A percentile compares a stretch with the other conserved stretches of the same genome.
Evolutionary conservation across 106 monocot species (phyloP).

Genomic region (Dendrobium officinale): DNA sequence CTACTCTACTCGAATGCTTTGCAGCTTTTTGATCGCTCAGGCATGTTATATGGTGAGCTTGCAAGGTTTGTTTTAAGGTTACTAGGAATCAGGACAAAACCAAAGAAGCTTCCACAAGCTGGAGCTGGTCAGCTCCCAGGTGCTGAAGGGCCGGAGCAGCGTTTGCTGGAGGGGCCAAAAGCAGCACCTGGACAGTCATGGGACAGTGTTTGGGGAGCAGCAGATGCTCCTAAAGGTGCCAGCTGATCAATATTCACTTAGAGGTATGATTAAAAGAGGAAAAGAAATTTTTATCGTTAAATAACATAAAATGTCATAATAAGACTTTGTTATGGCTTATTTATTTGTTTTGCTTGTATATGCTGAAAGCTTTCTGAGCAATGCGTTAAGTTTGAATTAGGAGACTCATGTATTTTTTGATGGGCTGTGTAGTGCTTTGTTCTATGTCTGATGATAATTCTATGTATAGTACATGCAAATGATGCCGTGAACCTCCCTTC

Average conservation of each 20-base stretch:
- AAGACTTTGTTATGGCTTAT: too few species aligned
- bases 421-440: too few species aligned
- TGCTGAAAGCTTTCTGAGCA: too few species aligned
- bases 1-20: neutral
- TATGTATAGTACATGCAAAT: too few species aligned
- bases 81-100: conserved; percentile 57
- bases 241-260: conserved; percentile 4
- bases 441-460: too few species aligned
- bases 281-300: too few species aligned
- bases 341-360: too few species aligned
- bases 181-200: conserved; percentile 39
- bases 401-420: too few species aligned
- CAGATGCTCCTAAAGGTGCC: conserved; percentile 11
- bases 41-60: conserved; percentile 88
- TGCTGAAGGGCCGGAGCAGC: conserved; percentile 18
- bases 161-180: conserved; percentile 52
- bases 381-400: too few species aligned
- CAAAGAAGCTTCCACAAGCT: conserved; percentile 22
- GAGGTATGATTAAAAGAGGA: neutral
- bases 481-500: too few species aligned
- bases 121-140: conserved; percentile 24
- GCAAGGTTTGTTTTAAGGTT: conserved; percentile 75
- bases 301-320: too few species aligned
- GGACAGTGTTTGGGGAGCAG: conserved; percentile 71
- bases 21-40: conserved; percentile 92